Percentiles rank a stretch among this genome's conserved stretches.
phyloP scores from a whole-genome alignment of 1,284 basidiomycete genomes.

The Spongiforma sp. region DNA sequence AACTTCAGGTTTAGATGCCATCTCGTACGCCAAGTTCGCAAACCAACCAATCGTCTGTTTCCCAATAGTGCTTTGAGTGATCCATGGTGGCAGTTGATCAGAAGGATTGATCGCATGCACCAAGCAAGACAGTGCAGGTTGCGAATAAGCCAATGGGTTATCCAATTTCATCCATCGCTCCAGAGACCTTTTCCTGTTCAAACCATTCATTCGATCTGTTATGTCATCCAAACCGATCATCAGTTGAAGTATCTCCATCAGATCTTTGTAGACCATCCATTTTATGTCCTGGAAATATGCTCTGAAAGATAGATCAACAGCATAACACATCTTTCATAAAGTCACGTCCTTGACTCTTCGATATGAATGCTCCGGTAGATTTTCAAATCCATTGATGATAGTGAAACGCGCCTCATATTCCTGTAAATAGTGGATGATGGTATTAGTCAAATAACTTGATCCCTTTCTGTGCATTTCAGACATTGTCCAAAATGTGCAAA shows the following conservation, averaged over 20 bases:
- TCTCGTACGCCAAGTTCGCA: not conserved
- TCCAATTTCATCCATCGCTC: not conserved
- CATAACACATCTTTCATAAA: not conserved
- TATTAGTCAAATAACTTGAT: too few relatives aligned
- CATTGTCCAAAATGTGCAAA: too few relatives aligned
- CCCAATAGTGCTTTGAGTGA: not conserved
- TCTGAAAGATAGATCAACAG: not conserved
- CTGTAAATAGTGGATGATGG: not conserved
- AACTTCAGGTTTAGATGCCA: not conserved
- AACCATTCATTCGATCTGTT: not conserved
- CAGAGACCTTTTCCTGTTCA: not conserved
- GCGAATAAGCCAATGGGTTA: not conserved
- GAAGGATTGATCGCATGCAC: not conserved
- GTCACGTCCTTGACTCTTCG: not conserved
- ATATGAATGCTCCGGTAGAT: not conserved
- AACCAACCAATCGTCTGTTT: not conserved
- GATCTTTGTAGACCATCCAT: not conserved
- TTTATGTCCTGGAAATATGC: not conserved
- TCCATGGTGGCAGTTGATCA: not conserved
- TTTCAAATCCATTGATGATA: not conserved
- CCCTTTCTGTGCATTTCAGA: too few relatives aligned
- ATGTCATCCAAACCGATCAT: not conserved
- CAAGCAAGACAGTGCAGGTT: not conserved
- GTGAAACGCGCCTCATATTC: not conserved
- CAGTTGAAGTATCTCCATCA: not conserved